Base-by-base conservation (phyloP, 495 filamentous ascomycete species). In the Penicillium bialowiezense region DNA sequence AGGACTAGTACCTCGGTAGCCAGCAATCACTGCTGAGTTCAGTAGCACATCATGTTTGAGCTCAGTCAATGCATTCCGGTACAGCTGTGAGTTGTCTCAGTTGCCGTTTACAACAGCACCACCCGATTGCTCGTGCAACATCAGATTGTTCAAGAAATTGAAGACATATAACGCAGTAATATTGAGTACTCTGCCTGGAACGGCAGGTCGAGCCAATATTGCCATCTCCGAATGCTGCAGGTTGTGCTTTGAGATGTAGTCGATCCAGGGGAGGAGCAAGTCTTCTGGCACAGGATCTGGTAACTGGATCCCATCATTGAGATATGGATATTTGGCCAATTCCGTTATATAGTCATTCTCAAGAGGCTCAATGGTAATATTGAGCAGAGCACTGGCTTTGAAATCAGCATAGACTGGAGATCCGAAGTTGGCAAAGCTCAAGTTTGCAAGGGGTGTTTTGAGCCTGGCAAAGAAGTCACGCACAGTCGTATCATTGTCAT, bases 211-310 rank as follows among this genome's bases (percentile, higher is more conserved):
- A 2, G 29, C 41, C 46, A 58, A 69, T 0, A 68, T 50, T 5
- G 62, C 38, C 3, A 49, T 41, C 2, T 70, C 59, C 14, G 59
- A 56, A 5, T 48, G 65, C 9, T 69, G 44, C 2, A 54, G 54
- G 29, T 32, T 74, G 48, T 77, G 72, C 45, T 79, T 79, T 23
- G 52, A 44, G 8, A 78, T 45, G 50, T 76, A 82, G 2, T 77
- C 55, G 1, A 68, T 60, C 48, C 77, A 80, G 12, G 77, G 69
- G 1, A 78, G 57, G 1, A 78, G 58, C 4, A 82, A 53, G 8
- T 80, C 80, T 14, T 69, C 71, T 0, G 79, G 79, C 0, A 82
- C 68, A 2, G 76, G 72, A 21, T 77, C 53, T 0, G 77, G 76
- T 4, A 83, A 67, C 24, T 74, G 63, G 14, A 68, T 62, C 0